Conservation (phyloP, 2,329 filamentous ascomycete genomes). For the Massarina eburnea region DNA sequence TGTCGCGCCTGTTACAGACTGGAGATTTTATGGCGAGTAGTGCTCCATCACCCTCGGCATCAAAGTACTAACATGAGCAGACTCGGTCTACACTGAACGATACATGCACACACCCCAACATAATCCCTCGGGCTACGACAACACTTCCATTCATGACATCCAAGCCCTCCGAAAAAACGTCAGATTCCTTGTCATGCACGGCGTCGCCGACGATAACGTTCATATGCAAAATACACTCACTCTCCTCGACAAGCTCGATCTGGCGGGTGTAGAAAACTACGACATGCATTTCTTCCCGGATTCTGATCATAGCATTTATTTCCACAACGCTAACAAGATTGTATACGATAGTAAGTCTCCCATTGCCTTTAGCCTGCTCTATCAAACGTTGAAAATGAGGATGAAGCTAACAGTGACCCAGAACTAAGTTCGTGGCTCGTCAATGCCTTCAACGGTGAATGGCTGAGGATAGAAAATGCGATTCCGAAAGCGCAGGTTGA, state of each 20-base stretch:
- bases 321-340: constrained; percentile 87
- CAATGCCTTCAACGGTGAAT: constrained; percentile 97
- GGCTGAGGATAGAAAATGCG: constrained; percentile 64
- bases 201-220: constrained; percentile 95
- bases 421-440: constrained; percentile 87
- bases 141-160: constrained; percentile 73
- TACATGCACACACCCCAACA: constrained; percentile 95
- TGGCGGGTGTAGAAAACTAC: constrained; percentile 84
- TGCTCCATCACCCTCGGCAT: neutral
- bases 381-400: neutral
- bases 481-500: constrained; percentile 46
- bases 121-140: constrained; percentile 76
- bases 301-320: constrained; percentile 91
- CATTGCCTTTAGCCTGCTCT: no score
- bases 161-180: constrained; percentile 73
- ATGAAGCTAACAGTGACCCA: constrained; percentile 36
- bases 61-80: constrained; percentile 37
- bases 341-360: constrained; percentile 88
- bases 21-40: constrained; percentile 75
- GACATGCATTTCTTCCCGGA: constrained; percentile 97
- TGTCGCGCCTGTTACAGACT: constrained; percentile 97
- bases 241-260: constrained; percentile 81
- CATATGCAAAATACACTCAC: constrained; percentile 93
- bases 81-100: constrained; percentile 90
- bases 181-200: constrained; percentile 93